Percentiles rank a stretch among this genome's conserved stretches.
These are phyloP conservation scores for Alisma plantagoaquatica DNA, from an alignment of 106 monocot genomes.

Conservation along the genomic window DNA sequence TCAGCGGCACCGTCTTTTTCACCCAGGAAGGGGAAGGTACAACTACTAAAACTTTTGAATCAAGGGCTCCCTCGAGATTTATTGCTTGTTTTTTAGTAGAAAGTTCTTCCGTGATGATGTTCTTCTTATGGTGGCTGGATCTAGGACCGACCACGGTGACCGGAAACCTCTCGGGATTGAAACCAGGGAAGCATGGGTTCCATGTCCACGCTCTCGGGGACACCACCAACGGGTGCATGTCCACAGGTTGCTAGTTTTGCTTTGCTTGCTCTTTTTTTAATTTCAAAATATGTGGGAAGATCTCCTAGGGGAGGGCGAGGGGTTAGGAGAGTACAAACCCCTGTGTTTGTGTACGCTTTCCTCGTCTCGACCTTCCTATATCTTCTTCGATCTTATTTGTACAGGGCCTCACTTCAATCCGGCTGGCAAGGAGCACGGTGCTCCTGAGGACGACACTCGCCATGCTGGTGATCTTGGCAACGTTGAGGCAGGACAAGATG, in stretches of 20 bases:
- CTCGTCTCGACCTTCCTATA: too few relatives aligned
- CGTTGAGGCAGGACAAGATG: constrained; percentile 52
- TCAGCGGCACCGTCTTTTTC: constrained; percentile 44
- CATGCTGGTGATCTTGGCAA: constrained; percentile 95
- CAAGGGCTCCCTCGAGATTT: too few relatives aligned
- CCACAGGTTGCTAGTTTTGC: too few relatives aligned
- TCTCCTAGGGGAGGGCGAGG: too few relatives aligned
- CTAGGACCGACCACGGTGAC: constrained; percentile 52
- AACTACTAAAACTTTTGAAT: too few relatives aligned
- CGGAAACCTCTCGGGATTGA: constrained; percentile 36
- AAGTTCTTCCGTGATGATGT: too few relatives aligned
- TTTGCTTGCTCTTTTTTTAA: too few relatives aligned
- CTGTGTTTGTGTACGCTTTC: too few relatives aligned
- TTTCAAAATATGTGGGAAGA: too few relatives aligned
- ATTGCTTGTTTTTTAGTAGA: too few relatives aligned
- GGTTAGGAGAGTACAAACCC: too few relatives aligned
- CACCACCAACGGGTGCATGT: constrained; percentile 83
- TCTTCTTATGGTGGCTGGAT: too few relatives aligned
- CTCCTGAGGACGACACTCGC: constrained; percentile 60
- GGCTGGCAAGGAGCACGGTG: constrained; percentile 65
- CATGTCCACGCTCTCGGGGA: constrained; percentile 75
- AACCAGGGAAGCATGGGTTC: constrained; percentile 49
- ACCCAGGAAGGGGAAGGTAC: constrained; percentile 64
- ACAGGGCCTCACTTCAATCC: constrained; percentile 88
- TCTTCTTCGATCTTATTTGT: neutral